These are phyloP conservation scores for Populus tomentosa DNA, from an alignment of 441 rosid species.

Conservation along the genomic window DNA sequence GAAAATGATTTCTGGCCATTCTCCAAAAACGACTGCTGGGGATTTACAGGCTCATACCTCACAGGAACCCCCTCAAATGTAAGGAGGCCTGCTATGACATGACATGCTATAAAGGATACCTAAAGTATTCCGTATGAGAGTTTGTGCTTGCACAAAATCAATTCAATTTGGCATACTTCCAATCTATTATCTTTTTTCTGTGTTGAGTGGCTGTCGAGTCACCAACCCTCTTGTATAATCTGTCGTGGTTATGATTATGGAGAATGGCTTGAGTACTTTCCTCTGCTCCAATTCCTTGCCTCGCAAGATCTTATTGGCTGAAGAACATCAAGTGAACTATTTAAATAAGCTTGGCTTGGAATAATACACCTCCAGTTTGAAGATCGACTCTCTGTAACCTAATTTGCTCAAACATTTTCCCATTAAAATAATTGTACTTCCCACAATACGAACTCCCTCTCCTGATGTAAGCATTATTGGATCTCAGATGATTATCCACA, in stretches of 20 bases:
- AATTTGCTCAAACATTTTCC: constrained; percentile 32
- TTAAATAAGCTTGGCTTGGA: constrained; percentile 15
- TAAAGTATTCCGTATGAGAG: background rate
- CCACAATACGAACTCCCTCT: constrained; percentile 27
- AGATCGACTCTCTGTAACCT: constrained; percentile 47
- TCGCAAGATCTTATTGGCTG: constrained; percentile 26
- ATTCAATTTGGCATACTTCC: background rate
- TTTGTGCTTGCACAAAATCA: background rate
- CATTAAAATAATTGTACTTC: constrained; percentile 42
- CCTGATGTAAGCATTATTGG: constrained; percentile 47
- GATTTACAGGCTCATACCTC: too few relatives aligned
- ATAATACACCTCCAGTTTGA: constrained; percentile 27
- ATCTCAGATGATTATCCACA: constrained; percentile 54
- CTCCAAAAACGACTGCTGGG: too few relatives aligned
- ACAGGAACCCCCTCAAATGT: too few relatives aligned
- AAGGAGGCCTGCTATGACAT: background rate
- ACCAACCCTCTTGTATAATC: constrained; percentile 31
- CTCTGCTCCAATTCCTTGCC: constrained; percentile 30
- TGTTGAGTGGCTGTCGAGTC: constrained; percentile 59
- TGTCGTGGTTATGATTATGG: constrained; percentile 22
- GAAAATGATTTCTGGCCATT: too few relatives aligned
- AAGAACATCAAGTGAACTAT: constrained; percentile 4
- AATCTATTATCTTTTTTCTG: background rate
- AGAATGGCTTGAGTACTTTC: constrained; percentile 23
- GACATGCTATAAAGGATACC: background rate